phyloP scores from a whole-genome alignment of 176 grass and related monocot genomes.

The Oryza glaberrima region DNA sequence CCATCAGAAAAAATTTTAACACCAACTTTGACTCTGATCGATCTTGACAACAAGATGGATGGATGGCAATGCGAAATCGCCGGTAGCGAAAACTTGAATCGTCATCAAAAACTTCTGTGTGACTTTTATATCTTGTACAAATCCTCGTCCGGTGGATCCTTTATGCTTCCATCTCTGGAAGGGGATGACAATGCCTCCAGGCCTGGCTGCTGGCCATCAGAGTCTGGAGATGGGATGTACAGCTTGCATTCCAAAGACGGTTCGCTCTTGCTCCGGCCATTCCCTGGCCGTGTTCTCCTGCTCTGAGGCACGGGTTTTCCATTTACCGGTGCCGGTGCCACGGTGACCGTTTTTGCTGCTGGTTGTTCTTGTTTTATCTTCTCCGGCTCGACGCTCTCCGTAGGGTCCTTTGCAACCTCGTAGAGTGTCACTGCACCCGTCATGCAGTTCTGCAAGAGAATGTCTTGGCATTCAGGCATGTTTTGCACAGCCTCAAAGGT shows the following conservation, averaged over 20 bases:
- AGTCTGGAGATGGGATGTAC: conserved; percentile 84
- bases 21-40: background rate
- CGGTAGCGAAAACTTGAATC: conserved; percentile 6
- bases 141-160: conserved; percentile 62
- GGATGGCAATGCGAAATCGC: conserved; percentile 20
- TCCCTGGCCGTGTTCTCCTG: conserved; percentile 67
- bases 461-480: conserved; percentile 72
- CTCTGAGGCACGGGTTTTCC: conserved; percentile 61
- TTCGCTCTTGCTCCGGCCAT: conserved; percentile 90
- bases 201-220: conserved; percentile 48
- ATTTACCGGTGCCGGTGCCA: background rate
- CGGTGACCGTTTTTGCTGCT: conserved; percentile 17
- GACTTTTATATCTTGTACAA: conserved; percentile 60
- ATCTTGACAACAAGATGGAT: conserved; percentile 45
- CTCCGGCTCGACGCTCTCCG: conserved; percentile 45
- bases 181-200: conserved; percentile 36
- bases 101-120: conserved; percentile 27
- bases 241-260: conserved; percentile 72
- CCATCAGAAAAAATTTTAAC: conserved; percentile 29
- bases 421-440: conserved; percentile 71
- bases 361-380: conserved; percentile 54
- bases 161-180: conserved; percentile 40
- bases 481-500: conserved; percentile 66
- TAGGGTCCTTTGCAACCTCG: conserved; percentile 69
- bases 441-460: conserved; percentile 53